Evolutionary conservation across 2,329 filamentous ascomycete genomes (phyloP).

Genomic region (Hyphodiscus sp.): DNA sequence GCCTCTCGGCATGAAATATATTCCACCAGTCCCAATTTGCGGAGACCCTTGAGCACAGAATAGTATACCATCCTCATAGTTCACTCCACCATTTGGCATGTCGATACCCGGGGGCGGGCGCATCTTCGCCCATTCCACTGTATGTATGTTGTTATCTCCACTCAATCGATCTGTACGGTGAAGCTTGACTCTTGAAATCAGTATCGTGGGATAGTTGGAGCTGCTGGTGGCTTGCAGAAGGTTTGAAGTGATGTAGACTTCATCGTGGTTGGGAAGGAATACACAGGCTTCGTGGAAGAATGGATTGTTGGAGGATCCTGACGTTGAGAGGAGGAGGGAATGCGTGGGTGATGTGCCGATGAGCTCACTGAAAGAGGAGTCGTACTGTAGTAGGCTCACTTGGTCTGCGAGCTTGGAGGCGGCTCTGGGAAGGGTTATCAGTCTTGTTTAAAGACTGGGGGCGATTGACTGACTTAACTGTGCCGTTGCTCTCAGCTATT

Average conservation of each 20-base stretch:
- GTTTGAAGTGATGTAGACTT: constrained; percentile 41
- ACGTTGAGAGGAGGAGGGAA: constrained; percentile 37
- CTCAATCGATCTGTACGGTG: constrained; percentile 20
- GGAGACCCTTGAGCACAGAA: constrained; percentile 37
- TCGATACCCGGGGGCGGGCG: constrained; percentile 36
- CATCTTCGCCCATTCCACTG: constrained; percentile 29
- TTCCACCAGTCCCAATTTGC: constrained; percentile 18
- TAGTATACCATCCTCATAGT: constrained; percentile 37
- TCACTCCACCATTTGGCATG: constrained; percentile 37
- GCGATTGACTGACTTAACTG: constrained; percentile 14
- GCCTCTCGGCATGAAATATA: constrained; percentile 25
- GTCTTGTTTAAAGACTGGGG: neutral
- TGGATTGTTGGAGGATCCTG: constrained; percentile 35
- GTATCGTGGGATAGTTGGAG: constrained; percentile 35
- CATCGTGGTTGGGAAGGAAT: constrained; percentile 33
- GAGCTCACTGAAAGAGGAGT: constrained; percentile 31
- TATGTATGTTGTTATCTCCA: constrained; percentile 24
- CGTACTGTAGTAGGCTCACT: constrained; percentile 34
- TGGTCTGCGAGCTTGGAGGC: constrained; percentile 16
- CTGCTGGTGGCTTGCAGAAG: constrained; percentile 34
- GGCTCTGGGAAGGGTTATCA: constrained; percentile 13
- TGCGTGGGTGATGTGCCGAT: constrained; percentile 31
- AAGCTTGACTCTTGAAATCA: constrained; percentile 39
- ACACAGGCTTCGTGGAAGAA: constrained; percentile 42
- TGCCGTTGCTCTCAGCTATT: constrained; percentile 20